Evolutionary conservation across 2,329 filamentous ascomycete species (phyloP), one percentile per base, ranked within the genome.

Genomic region (Nectriaceae sp.): DNA sequence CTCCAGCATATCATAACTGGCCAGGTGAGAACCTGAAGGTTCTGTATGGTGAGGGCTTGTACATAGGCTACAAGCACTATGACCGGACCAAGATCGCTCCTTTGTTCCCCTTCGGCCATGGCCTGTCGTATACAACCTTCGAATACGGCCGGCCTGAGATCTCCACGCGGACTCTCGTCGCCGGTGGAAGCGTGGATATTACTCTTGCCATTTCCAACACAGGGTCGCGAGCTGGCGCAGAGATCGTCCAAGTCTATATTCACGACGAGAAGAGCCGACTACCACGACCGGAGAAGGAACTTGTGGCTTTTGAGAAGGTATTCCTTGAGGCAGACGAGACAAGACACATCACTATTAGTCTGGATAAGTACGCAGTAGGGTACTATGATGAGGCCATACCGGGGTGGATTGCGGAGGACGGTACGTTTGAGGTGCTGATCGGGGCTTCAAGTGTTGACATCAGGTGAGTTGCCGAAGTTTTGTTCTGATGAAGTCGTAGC

Each of bases 61-160:
- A 84, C 68, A 80, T 90, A 46, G 88, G 88, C 3, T 90, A 91
- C 68, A 73, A 82, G 16, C 84, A 88, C 68, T 90, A 88, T 65
- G 87, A 91, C 59, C 79, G 79, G 18, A 70, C 75, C 11, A 73
- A 74, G 21, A 76, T 85, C 42, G 69, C 75, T 4, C 83, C 84
- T 0, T 74, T 87, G 0, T 90, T 89, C 68, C 76, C 85, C 21
- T 90, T 90, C 55, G 88, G 88, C 11, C 85, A 89, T 63, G 87
- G 88, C 2, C 75, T 90, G 6, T 87, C 84, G 0, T 91, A 90
- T 66, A 89, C 87, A 0, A 78, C 71, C 0, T 90, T 90, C 63
- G 75, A 78, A 40, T 86, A 88, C 60, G 82, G 82, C 13, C 70
- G 75, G 1, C 77, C 83, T 0, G 75, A 75, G 3, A 73, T 85